phyloP scores from a whole-genome alignment of 306 rosid species.

The Arachis stenosperma region DNA sequence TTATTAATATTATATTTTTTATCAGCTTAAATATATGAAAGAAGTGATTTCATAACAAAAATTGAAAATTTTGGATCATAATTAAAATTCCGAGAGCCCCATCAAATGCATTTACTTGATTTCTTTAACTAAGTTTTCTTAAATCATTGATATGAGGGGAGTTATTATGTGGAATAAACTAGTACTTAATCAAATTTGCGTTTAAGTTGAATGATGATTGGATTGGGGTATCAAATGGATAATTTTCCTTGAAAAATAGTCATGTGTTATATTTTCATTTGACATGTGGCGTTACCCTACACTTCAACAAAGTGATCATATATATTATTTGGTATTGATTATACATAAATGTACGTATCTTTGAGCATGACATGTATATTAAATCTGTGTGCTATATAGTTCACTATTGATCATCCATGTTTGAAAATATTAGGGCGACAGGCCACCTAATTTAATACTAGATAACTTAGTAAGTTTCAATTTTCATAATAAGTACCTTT shows the following conservation, averaged over 20 bases:
- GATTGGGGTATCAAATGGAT: slow-evolving; percentile 6
- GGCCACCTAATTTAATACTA: slow-evolving; percentile 56
- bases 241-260: slow-evolving; percentile 16
- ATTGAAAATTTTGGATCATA: background rate
- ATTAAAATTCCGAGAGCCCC: background rate
- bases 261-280: slow-evolving; percentile 18
- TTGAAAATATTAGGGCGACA: slow-evolving; percentile 45
- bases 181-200: background rate
- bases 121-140: background rate
- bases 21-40: no score
- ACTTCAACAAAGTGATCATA: background rate
- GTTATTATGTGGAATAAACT: background rate
- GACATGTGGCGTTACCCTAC: slow-evolving; percentile 26
- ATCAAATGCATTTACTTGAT: background rate
- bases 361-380: slow-evolving; percentile 37
- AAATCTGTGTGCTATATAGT: background rate
- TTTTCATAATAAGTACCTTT: slow-evolving; percentile 48
- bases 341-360: slow-evolving; percentile 34
- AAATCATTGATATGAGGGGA: background rate
- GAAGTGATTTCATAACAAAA: background rate
- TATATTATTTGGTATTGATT: slow-evolving; percentile 1
- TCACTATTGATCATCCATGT: slow-evolving; percentile 42
- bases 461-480: slow-evolving; percentile 12
- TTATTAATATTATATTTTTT: no score
- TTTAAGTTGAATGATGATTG: background rate